phyloP scores from a whole-genome alignment of 2,329 filamentous ascomycete species.

The Neocatenulostroma microsporum region DNA sequence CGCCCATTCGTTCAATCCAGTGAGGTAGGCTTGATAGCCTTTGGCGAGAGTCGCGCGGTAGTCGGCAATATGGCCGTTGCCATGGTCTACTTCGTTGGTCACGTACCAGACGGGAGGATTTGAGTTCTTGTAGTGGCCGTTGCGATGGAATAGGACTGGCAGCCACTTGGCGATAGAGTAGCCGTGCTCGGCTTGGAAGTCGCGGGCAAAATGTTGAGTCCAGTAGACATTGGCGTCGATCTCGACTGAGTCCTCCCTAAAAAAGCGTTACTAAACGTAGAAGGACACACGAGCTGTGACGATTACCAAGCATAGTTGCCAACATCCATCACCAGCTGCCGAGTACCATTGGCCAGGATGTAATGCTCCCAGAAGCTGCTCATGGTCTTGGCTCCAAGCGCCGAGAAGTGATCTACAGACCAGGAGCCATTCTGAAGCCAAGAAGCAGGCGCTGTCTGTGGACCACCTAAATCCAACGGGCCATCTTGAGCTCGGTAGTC shows the following conservation, averaged over 20 bases:
- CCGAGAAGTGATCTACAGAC: conserved; percentile 30
- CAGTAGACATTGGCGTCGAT: conserved; percentile 22
- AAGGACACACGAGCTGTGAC: too few relatives aligned
- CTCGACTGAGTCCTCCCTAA: conserved; percentile 31
- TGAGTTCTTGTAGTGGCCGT: conserved; percentile 14
- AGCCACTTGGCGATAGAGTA: conserved; percentile 27
- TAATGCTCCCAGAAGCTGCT: conserved; percentile 30
- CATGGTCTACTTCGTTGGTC: conserved; percentile 19
- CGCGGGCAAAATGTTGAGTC: conserved; percentile 20
- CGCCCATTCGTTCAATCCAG: conserved; percentile 20
- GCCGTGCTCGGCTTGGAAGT: conserved; percentile 20
- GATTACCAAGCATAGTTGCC: conserved; percentile 31
- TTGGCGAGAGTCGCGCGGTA: conserved; percentile 24
- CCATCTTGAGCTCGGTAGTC: conserved; percentile 26
- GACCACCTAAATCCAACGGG: conserved; percentile 18
- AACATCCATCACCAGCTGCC: conserved; percentile 19
- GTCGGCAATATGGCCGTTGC: conserved; percentile 21
- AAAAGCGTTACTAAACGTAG: too few relatives aligned
- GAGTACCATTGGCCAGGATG: conserved; percentile 20
- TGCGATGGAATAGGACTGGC: conserved; percentile 23
- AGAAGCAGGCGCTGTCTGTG: conserved; percentile 16
- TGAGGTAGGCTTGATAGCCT: conserved; percentile 25
- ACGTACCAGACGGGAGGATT: conserved; percentile 1
- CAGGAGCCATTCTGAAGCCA: conserved; percentile 29
- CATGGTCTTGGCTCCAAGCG: conserved; percentile 19